Evolutionary conservation across 176 grass and related monocot species (phyloP).

Genomic region (Saccharum spontaneum): DNA sequence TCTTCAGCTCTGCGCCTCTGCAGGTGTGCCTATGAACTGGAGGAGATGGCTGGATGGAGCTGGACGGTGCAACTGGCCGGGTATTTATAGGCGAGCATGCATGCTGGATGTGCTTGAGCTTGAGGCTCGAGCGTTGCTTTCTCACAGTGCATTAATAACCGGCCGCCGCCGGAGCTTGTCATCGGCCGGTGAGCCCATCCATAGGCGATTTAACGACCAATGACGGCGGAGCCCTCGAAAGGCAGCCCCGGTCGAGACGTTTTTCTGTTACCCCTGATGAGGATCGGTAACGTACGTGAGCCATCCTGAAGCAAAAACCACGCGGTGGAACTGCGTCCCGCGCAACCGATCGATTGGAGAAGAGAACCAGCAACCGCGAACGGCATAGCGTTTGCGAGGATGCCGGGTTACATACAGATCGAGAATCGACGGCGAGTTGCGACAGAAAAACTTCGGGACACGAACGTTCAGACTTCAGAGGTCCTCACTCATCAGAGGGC

Average conservation of each 20-base stretch:
- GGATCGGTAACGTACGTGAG: background rate
- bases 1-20: background rate
- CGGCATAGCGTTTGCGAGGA: too few relatives aligned
- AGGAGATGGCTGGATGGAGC: slow-evolving; percentile 27
- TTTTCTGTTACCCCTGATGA: slow-evolving; percentile 9
- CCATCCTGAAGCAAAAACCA: background rate
- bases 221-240: slow-evolving; percentile 6
- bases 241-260: background rate
- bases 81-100: slow-evolving; percentile 39
- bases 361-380: background rate
- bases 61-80: background rate
- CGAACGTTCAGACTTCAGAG: background rate
- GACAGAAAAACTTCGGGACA: background rate
- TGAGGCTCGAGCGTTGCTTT: slow-evolving; percentile 13
- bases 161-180: slow-evolving; percentile 26
- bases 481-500: background rate
- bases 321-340: background rate
- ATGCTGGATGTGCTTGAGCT: background rate
- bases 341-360: background rate
- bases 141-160: slow-evolving; percentile 6
- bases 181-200: slow-evolving; percentile 43
- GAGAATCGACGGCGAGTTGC: background rate
- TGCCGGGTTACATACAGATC: background rate
- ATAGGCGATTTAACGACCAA: slow-evolving; percentile 17
- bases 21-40: background rate